Conservation (phyloP, 1,284 basidiomycete genomes). For the Malassezia yamatoensis region DNA sequence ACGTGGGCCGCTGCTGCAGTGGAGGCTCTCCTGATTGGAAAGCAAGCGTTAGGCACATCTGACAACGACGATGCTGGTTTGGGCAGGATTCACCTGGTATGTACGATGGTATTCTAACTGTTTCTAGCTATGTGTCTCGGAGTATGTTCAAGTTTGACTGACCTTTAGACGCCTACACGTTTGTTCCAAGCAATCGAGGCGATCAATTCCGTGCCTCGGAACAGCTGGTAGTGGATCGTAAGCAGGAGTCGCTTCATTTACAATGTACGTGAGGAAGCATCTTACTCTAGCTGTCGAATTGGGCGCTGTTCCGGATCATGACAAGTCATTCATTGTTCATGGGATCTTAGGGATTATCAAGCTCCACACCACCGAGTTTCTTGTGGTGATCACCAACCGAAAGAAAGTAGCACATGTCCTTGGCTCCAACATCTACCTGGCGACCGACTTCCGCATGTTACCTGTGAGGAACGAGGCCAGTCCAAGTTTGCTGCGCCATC, state of each 20-base stretch:
- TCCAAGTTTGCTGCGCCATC: constrained; percentile 58
- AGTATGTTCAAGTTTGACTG: neutral
- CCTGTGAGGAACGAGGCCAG: constrained; percentile 63
- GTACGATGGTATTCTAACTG: neutral
- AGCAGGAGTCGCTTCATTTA: neutral
- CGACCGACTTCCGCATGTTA: constrained; percentile 82
- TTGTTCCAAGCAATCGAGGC: constrained; percentile 5
- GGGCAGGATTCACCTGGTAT: constrained; percentile 17
- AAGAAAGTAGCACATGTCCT: constrained; percentile 69
- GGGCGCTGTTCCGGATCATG: neutral
- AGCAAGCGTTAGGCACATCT: neutral
- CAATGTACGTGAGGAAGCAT: neutral
- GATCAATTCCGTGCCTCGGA: constrained; percentile 8
- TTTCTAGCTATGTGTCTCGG: constrained; percentile 9
- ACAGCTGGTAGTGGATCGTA: constrained; percentile 15
- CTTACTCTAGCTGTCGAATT: neutral
- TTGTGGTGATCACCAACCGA: constrained; percentile 77
- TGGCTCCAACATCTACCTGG: constrained; percentile 74
- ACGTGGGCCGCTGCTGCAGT: neutral
- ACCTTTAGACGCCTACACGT: constrained; percentile 9
- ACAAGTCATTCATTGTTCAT: constrained; percentile 25
- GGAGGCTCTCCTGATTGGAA: neutral
- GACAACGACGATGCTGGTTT: constrained; percentile 14
- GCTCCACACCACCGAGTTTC: constrained; percentile 58
- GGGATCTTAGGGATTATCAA: constrained; percentile 41